Base-by-base conservation (phyloP, 2,329 filamentous ascomycete species). In the Orbilia oligospora region DNA sequence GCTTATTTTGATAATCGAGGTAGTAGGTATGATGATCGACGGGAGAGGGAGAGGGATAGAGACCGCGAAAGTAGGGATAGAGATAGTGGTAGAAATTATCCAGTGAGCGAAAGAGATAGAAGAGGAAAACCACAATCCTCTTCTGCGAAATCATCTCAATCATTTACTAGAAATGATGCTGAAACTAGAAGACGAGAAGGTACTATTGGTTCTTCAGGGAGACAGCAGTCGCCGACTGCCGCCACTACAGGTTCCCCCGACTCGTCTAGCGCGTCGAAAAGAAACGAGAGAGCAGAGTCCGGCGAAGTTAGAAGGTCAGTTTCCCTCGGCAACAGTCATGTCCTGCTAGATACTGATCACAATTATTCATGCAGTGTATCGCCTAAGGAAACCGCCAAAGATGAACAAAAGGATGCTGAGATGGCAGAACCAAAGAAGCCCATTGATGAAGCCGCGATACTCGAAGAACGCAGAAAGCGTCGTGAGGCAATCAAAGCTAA, bases 401-500 rank as follows among this genome's bases (percentile, higher is more conserved):
- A 80, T n/a, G 76, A 80, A 67, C 49, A 75, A 69, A 80, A 83
- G 81, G 83, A 83, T 80, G 20, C 55, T 58, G 75, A 72, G 36
- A 80, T 83, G 80, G 84, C 85, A 75, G 86, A 88, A 79, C 86
- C 85, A 80, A 86, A 88, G 79, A 87, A 90, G 81, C 87, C 88
- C n/a, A 83, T 93, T 81, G 92, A 97, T 84, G 92, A 97, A 86
- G 92, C 92, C 80, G 91, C 92, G 81, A 88, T 95, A 82, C 92
- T 97, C 82, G 92, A 97, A 84, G 91, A 93, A 82, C 92, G 94
- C 70, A 91, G 94, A 30, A 93, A 92, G 83, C 90, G 92, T 75
- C 91, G 94, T 81, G 93, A 96, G 85, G 93, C 93, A 80, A 92
- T 97, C 80, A 89, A 93, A 83, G 92, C 93, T 83, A 97, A 94